Conservation (phyloP, 345 rosid species). For the Salix brachista region DNA sequence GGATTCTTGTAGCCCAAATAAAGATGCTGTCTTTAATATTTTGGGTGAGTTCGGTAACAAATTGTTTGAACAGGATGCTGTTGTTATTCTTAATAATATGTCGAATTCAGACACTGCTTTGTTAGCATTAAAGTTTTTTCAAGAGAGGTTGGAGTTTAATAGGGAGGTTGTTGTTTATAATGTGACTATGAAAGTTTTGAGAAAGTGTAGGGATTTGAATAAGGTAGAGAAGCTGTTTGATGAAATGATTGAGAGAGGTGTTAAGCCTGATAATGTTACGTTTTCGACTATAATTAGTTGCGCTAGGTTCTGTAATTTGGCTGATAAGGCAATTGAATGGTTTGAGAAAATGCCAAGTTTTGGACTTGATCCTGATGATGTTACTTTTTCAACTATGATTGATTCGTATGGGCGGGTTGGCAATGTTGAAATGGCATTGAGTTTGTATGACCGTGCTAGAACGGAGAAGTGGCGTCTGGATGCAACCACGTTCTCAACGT, state of each 20-base stretch:
- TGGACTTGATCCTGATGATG: constrained; percentile 64
- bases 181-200: constrained; percentile 67
- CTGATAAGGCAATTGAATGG: constrained; percentile 75
- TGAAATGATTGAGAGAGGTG: constrained; percentile 66
- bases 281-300: constrained; percentile 73
- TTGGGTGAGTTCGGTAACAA: constrained; percentile 48
- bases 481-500: constrained; percentile 53
- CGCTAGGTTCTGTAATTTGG: constrained; percentile 55
- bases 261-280: constrained; percentile 68
- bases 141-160: constrained; percentile 34
- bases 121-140: constrained; percentile 51
- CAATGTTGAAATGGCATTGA: constrained; percentile 66
- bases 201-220: constrained; percentile 61
- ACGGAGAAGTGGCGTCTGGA: constrained; percentile 78
- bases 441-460: constrained; percentile 87
- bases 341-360: constrained; percentile 75
- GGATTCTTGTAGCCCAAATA: constrained; percentile 39
- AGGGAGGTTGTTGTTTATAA: constrained; percentile 68
- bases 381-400: constrained; percentile 65
- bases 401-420: constrained; percentile 82
- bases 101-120: constrained; percentile 57
- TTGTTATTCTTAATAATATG: constrained; percentile 76
- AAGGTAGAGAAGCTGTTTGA: constrained; percentile 64
- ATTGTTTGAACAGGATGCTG: constrained; percentile 72
- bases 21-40: constrained; percentile 38